Percentiles rank a stretch among this genome's conserved stretches.
phyloP scores from a whole-genome alignment of 768 basidiomycete species.

The Lactifluus piperatus region DNA sequence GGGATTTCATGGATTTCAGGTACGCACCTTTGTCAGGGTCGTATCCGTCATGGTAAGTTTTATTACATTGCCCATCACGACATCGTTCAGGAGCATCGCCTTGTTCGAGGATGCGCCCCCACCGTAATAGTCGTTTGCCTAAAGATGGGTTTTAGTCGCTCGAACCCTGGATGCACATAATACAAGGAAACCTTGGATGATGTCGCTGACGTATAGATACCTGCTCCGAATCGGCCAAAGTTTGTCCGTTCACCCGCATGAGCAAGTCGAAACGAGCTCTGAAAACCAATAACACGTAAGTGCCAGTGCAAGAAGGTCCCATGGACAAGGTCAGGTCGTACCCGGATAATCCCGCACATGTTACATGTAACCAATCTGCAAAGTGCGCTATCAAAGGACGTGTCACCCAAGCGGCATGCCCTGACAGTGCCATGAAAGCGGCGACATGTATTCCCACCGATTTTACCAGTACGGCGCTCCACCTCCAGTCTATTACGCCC shows the following conservation, averaged over 20 bases:
- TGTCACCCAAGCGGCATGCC: constrained; percentile 22
- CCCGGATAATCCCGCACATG: constrained; percentile 23
- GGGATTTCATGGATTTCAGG: neutral
- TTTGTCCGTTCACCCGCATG: constrained; percentile 16
- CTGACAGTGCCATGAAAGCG: constrained; percentile 26
- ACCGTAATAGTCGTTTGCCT: constrained; percentile 23
- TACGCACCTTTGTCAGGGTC: constrained; percentile 19
- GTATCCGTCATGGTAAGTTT: constrained; percentile 13
- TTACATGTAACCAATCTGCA: constrained; percentile 18
- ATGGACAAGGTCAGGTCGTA: neutral
- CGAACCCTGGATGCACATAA: neutral
- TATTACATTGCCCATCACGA: constrained; percentile 21
- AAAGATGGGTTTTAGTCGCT: neutral
- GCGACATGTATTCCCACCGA: constrained; percentile 21
- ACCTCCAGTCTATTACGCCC: constrained; percentile 12
- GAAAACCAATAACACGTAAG: neutral
- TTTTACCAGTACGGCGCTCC: constrained; percentile 5
- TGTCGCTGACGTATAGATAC: constrained; percentile 25
- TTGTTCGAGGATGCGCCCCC: constrained; percentile 14
- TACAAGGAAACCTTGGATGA: constrained; percentile 22
- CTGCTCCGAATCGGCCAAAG: constrained; percentile 23
- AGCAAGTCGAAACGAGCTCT: constrained; percentile 22
- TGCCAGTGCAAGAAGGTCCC: too few species aligned
- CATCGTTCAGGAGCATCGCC: constrained; percentile 23
- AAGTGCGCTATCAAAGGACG: constrained; percentile 5